Evolutionary conservation across 495 filamentous ascomycete species (phyloP), one percentile per base, ranked within the genome.

Genomic region (Astrothelium macrocarpum): DNA sequence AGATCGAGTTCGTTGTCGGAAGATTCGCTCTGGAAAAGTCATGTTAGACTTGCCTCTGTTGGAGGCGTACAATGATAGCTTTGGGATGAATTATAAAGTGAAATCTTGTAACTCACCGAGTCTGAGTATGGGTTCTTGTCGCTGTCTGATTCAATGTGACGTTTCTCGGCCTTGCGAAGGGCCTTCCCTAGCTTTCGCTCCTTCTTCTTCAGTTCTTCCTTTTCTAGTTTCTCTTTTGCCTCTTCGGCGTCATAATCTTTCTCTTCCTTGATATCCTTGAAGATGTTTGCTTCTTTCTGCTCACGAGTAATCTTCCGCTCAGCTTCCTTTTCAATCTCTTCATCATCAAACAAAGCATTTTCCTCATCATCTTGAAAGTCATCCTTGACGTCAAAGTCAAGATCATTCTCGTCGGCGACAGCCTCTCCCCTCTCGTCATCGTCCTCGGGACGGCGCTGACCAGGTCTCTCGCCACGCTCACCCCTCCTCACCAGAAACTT

Each of bases 311-410:
- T 87, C 65, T 85, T 82, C 61, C 87, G 85, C 68, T 93, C 87
- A 2, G 91, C 84, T n/a, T 90, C 88, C 71, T 96, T 97, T 0
- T 84, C 63, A 20, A 71, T 78, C 46, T 96, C 91, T 65, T 95
- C 90, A 60, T 96, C 90, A 56, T 84, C 76, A 11, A 95, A 90
- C 46, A 95, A 81, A 60, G 78, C 78, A 14, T 90, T 87, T 53
- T 97, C 94, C 71, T 98, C 94, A 70, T 98, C 94, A 70, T 97
- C 88, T 12, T 87, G 84, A 69, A 91, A 91, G 34, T 76, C 76
- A 12, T 73, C 74, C 34, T 74, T 67, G 49, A 67, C 29, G 32
- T 78, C 71, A 62, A 71, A 77, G 59, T 78, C 76, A 53, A 78
- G 73, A 58, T 76, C 76, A 45, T 78, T 74, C 9, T 67, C 69